Evolutionary conservation across 2,329 filamentous ascomycete genomes (phyloP).

Genomic region (Davidsoniella australis): DNA sequence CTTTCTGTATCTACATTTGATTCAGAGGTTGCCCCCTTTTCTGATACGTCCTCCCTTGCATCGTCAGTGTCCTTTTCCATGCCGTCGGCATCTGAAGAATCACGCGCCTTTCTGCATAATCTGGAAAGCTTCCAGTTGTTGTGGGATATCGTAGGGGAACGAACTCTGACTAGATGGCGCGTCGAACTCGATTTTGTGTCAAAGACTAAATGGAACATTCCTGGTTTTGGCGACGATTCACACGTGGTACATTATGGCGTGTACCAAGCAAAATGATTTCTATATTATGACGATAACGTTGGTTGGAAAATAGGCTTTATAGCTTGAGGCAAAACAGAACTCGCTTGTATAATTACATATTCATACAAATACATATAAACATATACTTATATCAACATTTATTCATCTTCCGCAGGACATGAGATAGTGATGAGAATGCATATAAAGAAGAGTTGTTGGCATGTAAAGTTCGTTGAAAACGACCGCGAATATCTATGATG

Average conservation of each 20-base stretch:
- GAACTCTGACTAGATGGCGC: constrained; percentile 33
- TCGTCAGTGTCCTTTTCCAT: constrained; percentile 9
- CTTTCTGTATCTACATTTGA: constrained; percentile 6
- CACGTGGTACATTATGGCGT: constrained; percentile 13
- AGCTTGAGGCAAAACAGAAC: too few relatives aligned
- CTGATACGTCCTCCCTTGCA: constrained; percentile 9
- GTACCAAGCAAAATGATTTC: constrained; percentile 10
- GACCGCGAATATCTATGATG: too few relatives aligned
- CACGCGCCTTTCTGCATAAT: constrained; percentile 28
- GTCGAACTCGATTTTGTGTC: constrained; percentile 24
- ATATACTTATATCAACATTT: too few relatives aligned
- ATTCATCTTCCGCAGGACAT: too few relatives aligned
- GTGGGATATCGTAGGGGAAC: constrained; percentile 34
- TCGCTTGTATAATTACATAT: too few relatives aligned
- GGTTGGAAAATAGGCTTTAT: too few relatives aligned
- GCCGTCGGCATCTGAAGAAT: constrained; percentile 8
- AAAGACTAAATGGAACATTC: constrained; percentile 12
- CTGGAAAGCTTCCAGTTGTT: constrained; percentile 31
- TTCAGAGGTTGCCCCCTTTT: constrained; percentile 10
- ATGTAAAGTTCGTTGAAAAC: too few relatives aligned
- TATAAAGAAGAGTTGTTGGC: too few relatives aligned
- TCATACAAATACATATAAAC: too few relatives aligned
- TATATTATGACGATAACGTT: too few relatives aligned
- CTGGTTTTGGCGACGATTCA: constrained; percentile 13
- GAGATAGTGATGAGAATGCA: too few relatives aligned